Evolutionary conservation across 1,284 basidiomycete species (phyloP), one percentile per base, ranked within the genome.

Genomic region (Malassezia restricta): DNA sequence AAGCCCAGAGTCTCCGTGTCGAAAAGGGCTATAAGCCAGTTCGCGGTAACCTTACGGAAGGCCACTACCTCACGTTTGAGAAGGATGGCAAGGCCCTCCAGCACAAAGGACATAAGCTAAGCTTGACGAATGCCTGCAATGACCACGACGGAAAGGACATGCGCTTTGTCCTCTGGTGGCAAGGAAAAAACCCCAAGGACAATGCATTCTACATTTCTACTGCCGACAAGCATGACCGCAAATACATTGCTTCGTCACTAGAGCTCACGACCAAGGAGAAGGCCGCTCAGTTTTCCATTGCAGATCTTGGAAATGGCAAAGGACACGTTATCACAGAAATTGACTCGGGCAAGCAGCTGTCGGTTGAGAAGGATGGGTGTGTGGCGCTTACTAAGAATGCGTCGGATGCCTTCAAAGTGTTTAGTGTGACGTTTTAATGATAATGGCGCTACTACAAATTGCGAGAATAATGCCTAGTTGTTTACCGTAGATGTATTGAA

Each of bases 21-120:
- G 65, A 63, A 43, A 15, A 29, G 27, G 64, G 62, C 7, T 64
- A 58, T 51, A 63, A 67, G 54, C 56, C 32, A 5, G 42, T 64
- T 4, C 58, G 64, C 12, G 65, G 65, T 11, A 54, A 50, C 11
- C 55, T 59, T 8, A 61, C 61, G 37, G 65, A 67, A 52, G 65
- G 65, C 17, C 65, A 63, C 15, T 67, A 43, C 47, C 58, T 56
- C 9, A 51, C 53, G 27, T 59, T 68, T 38, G 65, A 68, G 42
- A 43, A 52, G 1, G 28, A 40, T 30, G 43, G 51, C 15, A 14
- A 44, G 8, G 65, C 65, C 14, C 57, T 68, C 8, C 45, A 39
- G 30, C 29, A 37, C 32, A 39, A 41, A 2, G 27, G 11, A 7
- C 29, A 43, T n/a, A 29, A 39, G 29, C 14, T 58, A 5, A 7